Evolutionary conservation across 345 rosid genomes (phyloP).

Genomic region (Ricinus communis): DNA sequence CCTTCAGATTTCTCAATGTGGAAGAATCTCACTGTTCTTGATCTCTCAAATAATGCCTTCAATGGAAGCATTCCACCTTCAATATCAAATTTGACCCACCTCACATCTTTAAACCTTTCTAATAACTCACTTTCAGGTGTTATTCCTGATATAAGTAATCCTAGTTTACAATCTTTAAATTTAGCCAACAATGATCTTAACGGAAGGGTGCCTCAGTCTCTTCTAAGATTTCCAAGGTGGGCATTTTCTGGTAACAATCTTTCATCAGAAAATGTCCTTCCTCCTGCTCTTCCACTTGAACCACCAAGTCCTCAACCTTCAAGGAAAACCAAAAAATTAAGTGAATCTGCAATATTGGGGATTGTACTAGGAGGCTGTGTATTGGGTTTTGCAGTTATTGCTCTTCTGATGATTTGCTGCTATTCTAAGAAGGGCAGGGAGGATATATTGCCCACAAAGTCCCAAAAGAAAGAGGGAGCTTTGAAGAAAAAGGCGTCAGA

Average conservation of each 20-base stretch:
- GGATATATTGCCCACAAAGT: slow-evolving; percentile 14
- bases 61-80: slow-evolving; percentile 37
- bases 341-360: slow-evolving; percentile 29
- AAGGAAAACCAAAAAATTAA: slow-evolving; percentile 15
- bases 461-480: slow-evolving; percentile 19
- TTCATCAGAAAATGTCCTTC: slow-evolving; percentile 18
- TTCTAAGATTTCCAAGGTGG: slow-evolving; percentile 23
- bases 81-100: slow-evolving; percentile 30
- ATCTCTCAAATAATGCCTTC: slow-evolving; percentile 39
- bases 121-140: slow-evolving; percentile 40
- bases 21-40: slow-evolving; percentile 32
- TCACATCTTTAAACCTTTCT: slow-evolving; percentile 30
- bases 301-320: slow-evolving; percentile 28
- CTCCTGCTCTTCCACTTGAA: slow-evolving; percentile 27
- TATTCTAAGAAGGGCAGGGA: slow-evolving; percentile 15
- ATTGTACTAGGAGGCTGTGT: slow-evolving; percentile 25
- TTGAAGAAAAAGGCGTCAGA: slow-evolving; percentile 15
- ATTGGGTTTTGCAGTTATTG: slow-evolving; percentile 18
- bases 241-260: slow-evolving; percentile 30
- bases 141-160: slow-evolving; percentile 34
- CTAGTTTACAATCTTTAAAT: slow-evolving; percentile 26
- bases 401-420: slow-evolving; percentile 21
- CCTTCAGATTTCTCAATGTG: slow-evolving; percentile 36
- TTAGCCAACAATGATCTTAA: slow-evolving; percentile 25
- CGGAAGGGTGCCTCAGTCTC: slow-evolving; percentile 24